Evolutionary conservation across 1,284 basidiomycete species (phyloP).

Genomic region (Singerocomus rubriflavus): DNA sequence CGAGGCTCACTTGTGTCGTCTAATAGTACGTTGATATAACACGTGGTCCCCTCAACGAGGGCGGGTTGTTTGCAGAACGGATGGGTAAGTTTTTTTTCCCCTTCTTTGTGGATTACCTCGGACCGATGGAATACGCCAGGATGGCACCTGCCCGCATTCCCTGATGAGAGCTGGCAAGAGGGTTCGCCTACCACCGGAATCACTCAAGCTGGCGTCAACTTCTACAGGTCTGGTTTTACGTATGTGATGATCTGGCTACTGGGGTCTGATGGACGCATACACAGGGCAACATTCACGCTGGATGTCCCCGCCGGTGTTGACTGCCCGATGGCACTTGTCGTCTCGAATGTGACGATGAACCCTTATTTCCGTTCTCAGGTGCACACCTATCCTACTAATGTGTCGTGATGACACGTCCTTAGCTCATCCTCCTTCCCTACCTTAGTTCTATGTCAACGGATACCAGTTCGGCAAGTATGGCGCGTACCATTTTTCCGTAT

Average conservation of each 20-base stretch:
- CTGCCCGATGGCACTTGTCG: slow-evolving; percentile 43
- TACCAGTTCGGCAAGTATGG: slow-evolving; percentile 31
- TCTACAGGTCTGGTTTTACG: slow-evolving; percentile 29
- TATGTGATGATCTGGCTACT: background rate
- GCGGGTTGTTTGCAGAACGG: slow-evolving; percentile 46
- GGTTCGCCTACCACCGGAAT: slow-evolving; percentile 40
- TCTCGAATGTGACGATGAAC: slow-evolving; percentile 38
- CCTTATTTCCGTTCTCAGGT: slow-evolving; percentile 40
- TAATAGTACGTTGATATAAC: slow-evolving; percentile 33
- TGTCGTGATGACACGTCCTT: background rate
- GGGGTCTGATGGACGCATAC: slow-evolving; percentile 3
- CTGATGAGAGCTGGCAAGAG: slow-evolving; percentile 42
- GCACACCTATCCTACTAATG: background rate
- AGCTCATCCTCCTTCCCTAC: background rate
- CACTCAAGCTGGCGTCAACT: slow-evolving; percentile 41
- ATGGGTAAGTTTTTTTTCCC: slow-evolving; percentile 32
- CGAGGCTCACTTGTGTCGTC: background rate
- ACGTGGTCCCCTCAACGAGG: slow-evolving; percentile 49
- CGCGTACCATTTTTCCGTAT: slow-evolving; percentile 3
- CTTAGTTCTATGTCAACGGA: slow-evolving; percentile 29
- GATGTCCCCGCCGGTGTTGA: slow-evolving; percentile 44
- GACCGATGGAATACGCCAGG: slow-evolving; percentile 24
- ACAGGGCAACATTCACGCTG: slow-evolving; percentile 43
- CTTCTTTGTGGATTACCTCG: no score
- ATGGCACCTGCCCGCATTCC: slow-evolving; percentile 52